Evolutionary conservation across 2,329 filamentous ascomycete species (phyloP).

Genomic region (Microsporum ferrugineum): DNA sequence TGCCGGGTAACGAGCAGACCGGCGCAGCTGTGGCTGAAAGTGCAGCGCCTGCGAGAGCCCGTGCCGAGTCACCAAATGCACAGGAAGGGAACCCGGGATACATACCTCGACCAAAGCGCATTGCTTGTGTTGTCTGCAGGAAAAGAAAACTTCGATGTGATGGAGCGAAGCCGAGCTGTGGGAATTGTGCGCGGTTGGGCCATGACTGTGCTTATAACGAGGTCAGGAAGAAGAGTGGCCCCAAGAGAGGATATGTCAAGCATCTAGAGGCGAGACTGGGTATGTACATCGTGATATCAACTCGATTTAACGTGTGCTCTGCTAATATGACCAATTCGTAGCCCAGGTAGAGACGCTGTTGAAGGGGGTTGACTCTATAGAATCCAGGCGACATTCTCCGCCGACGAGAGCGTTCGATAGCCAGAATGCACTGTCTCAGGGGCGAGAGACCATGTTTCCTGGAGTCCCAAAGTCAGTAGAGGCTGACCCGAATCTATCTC

Average conservation of each 20-base stretch:
- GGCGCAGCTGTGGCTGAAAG: background rate
- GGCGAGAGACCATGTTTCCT: background rate
- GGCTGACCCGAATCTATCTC: background rate
- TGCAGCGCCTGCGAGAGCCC: background rate
- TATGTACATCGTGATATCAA: conserved; percentile 38
- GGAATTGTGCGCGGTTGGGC: conserved; percentile 73
- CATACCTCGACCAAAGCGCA: conserved; percentile 73
- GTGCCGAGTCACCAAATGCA: background rate
- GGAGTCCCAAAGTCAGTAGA: background rate
- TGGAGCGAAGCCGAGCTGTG: conserved; percentile 70
- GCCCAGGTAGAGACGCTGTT: conserved; percentile 88
- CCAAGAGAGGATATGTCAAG: conserved; percentile 90
- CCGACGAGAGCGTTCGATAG: background rate
- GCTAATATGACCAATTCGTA: conserved; percentile 26
- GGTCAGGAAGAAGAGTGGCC: conserved; percentile 84
- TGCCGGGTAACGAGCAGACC: background rate
- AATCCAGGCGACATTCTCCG: conserved; percentile 6
- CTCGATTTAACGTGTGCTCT: background rate
- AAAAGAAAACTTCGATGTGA: conserved; percentile 89
- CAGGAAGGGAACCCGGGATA: conserved; percentile 41
- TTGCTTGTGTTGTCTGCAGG: conserved; percentile 88
- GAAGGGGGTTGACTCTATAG: conserved; percentile 58
- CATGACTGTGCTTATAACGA: conserved; percentile 88
- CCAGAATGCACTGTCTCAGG: background rate
- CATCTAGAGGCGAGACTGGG: conserved; percentile 83